Conservation (phyloP, 257 asterid genomes). For the Dorcoceras hygrometricum region DNA sequence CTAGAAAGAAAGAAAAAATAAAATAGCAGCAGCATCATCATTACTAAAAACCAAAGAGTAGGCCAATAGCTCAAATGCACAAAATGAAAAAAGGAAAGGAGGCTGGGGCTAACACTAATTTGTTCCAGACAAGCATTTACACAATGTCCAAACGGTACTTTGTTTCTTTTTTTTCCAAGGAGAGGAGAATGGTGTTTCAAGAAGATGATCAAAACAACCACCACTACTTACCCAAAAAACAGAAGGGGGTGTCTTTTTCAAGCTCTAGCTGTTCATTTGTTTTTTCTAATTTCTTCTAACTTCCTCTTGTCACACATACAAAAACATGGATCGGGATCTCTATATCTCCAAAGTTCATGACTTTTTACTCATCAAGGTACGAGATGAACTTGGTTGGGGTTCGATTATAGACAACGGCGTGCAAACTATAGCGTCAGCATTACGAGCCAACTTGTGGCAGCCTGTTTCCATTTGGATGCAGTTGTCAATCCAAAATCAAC, state of each 20-base stretch:
- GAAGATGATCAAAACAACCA: slow-evolving; percentile 39
- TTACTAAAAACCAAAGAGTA: slow-evolving; percentile 19
- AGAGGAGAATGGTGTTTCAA: slow-evolving; percentile 12
- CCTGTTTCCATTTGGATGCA: neutral
- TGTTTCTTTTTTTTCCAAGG: slow-evolving; percentile 24
- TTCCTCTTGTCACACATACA: slow-evolving; percentile 29
- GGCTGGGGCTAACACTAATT: slow-evolving; percentile 38
- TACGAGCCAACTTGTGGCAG: slow-evolving; percentile 19
- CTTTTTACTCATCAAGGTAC: slow-evolving; percentile 21
- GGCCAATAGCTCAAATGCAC: slow-evolving; percentile 22
- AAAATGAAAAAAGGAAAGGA: slow-evolving; percentile 18
- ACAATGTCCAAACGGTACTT: slow-evolving; percentile 39
- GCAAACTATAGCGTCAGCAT: slow-evolving; percentile 11
- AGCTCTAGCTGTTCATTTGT: slow-evolving; percentile 25
- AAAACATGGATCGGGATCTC: slow-evolving; percentile 26
- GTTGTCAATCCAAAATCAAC: neutral
- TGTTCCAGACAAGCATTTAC: slow-evolving; percentile 39
- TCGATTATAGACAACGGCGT: slow-evolving; percentile 19
- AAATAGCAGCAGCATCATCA: slow-evolving; percentile 26
- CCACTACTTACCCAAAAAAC: slow-evolving; percentile 47
- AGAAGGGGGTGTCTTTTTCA: slow-evolving; percentile 27
- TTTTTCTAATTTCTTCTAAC: slow-evolving; percentile 24
- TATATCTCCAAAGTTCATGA: slow-evolving; percentile 6
- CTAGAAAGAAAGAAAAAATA: neutral
- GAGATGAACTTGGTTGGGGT: slow-evolving; percentile 17